Conservation (phyloP, 768 basidiomycete species). For the Collybia mongolica region DNA sequence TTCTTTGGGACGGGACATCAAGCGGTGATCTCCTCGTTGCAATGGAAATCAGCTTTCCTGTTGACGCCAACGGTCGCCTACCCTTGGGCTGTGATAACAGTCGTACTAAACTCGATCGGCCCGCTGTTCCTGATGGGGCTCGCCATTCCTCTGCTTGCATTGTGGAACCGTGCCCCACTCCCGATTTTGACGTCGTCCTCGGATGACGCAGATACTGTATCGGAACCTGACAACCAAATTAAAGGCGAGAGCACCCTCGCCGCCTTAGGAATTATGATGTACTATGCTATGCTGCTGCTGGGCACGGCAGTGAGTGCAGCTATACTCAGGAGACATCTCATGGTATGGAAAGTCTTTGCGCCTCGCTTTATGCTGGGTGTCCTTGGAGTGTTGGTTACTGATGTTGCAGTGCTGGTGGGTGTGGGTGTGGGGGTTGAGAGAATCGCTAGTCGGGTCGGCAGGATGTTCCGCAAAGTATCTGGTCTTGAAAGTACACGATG, state of each 20-base stretch:
- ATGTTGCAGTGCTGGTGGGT: conserved; percentile 64
- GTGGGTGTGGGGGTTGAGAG: conserved; percentile 56
- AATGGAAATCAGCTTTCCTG: conserved; percentile 95
- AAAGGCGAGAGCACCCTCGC: conserved; percentile 48
- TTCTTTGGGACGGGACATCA: conserved; percentile 95
- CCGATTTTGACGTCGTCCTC: conserved; percentile 9
- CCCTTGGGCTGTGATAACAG: conserved; percentile 72
- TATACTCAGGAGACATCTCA: conserved; percentile 78
- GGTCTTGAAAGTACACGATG: too few relatives aligned
- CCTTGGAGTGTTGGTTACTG: conserved; percentile 63
- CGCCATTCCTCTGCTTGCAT: conserved; percentile 65
- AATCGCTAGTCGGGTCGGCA: conserved; percentile 27
- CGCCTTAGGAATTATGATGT: conserved; percentile 63
- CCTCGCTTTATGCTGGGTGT: conserved; percentile 89
- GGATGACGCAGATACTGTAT: conserved; percentile 4
- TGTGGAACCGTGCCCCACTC: conserved; percentile 83
- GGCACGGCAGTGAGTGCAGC: conserved; percentile 74
- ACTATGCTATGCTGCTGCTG: conserved; percentile 63
- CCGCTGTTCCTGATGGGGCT: conserved; percentile 64
- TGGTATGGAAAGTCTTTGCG: conserved; percentile 99
- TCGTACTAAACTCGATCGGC: conserved; percentile 77
- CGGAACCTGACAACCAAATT: conserved; percentile 27
- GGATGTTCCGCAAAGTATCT: conserved; percentile 17
- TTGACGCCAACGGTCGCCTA: conserved; percentile 68
- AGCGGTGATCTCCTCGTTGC: conserved; percentile 81